Base-by-base conservation (phyloP, 2,329 filamentous ascomycete species). In the Sporothrix globosa region DNA sequence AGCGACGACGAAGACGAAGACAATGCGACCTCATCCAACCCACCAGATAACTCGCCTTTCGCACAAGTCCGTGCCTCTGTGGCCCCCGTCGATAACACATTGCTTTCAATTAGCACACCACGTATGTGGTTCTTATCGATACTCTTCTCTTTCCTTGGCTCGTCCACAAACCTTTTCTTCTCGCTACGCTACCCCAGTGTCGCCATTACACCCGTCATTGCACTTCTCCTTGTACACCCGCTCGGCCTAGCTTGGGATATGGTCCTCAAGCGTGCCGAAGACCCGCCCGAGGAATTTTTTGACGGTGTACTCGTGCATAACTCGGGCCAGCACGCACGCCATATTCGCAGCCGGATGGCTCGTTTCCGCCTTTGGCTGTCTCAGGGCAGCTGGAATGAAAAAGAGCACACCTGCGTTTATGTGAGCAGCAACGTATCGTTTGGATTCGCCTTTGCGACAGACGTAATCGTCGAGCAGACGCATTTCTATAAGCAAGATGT, bases 371-470 rank as follows among this genome's bases (percentile, higher is more conserved):
- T 91, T 48, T 96, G 92, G 92, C 83, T 95, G 39, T 89, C 88
- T 1, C 92, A 95, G 79, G 92, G 92, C 3, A 85, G 82, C 48
- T 96, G 92, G 92, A 96, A 96, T 77, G 90, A 93, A 77, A 96
- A 96, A 78, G 92, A 96, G 78, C 92, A 96, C 79, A 92, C 90
- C 54, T 96, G 92, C 77, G 92, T 96, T 67, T 96, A 96, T 75
- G 92, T 96, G 75, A 93, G 91, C 83, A 95, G 92, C 81, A 96
- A 96, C 77, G 92, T 96, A 54, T 93, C 92, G 24, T 96, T 96
- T 78, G 92, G 92, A 1, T 96, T 96, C 80, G 92, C 92, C 34
- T 96, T 96, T 80, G 92, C 92, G 9, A 96, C 92, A 39, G 92
- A 96, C 81, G 91, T 96, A 71, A 96, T 97, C 75, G 92, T 96